phyloP scores from a whole-genome alignment of 768 basidiomycete species.

The Russula vinacea region DNA sequence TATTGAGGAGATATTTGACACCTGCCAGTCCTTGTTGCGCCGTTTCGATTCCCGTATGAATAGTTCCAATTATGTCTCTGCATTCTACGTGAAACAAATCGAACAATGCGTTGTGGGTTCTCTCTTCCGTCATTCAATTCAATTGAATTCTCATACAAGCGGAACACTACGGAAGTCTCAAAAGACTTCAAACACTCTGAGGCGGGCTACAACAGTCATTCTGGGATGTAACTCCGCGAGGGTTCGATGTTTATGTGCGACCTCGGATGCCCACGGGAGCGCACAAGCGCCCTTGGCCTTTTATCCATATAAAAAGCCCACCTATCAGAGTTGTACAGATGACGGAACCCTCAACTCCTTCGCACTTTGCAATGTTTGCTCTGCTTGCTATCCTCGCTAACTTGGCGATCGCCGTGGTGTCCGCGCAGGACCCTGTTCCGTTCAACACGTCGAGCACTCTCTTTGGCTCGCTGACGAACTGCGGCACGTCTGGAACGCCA shows the following conservation, averaged over 20 bases:
- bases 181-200: not conserved
- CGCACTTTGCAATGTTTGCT: constrained; percentile 30
- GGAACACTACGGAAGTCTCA: no score
- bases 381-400: constrained; percentile 14
- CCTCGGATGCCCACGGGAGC: not conserved
- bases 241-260: not conserved
- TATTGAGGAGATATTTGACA: no score
- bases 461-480: constrained; percentile 43
- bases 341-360: not conserved
- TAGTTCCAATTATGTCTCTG: no score
- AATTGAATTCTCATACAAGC: not conserved
- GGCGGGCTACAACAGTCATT: not conserved
- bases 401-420: not conserved
- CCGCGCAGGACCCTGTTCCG: constrained; percentile 14
- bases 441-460: constrained; percentile 32
- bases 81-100: no score
- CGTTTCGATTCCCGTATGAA: no score
- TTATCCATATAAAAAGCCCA: constrained; percentile 3
- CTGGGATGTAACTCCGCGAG: not conserved
- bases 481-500: constrained; percentile 45
- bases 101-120: no score
- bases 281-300: not conserved
- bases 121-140: not conserved
- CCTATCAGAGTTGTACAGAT: not conserved
- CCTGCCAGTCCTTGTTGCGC: no score